phyloP scores from a whole-genome alignment of 2,329 filamentous ascomycete genomes.

The Cladosporium sphaerospermum region DNA sequence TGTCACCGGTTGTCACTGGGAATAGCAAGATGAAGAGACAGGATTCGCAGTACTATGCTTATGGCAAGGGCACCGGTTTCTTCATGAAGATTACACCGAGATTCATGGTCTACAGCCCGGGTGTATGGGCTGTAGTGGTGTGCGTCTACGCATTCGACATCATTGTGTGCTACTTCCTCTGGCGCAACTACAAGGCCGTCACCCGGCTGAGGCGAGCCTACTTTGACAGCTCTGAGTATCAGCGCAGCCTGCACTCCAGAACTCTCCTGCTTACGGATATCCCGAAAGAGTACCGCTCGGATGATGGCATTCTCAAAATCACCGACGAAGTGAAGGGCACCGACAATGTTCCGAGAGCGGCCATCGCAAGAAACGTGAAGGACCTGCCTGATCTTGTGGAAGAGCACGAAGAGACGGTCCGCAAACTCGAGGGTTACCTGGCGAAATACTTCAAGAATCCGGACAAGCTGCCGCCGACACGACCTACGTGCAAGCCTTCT shows the following conservation, averaged over 20 bases:
- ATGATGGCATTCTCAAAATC: conserved; percentile 81
- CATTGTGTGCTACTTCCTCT: conserved; percentile 74
- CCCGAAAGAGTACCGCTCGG: conserved; percentile 65
- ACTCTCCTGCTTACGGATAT: conserved; percentile 72
- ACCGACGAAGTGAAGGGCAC: conserved; percentile 75
- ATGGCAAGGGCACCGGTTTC: conserved; percentile 25
- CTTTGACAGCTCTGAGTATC: conserved; percentile 81
- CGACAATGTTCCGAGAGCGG: conserved; percentile 69
- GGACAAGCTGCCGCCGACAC: conserved; percentile 64
- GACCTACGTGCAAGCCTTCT: conserved; percentile 72
- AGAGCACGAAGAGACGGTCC: conserved; percentile 74
- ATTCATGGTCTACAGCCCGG: conserved; percentile 39
- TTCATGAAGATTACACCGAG: conserved; percentile 54
- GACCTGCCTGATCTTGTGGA: conserved; percentile 79
- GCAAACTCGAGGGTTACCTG: conserved; percentile 73
- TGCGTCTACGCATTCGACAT: conserved; percentile 62
- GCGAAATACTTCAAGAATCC: conserved; percentile 90
- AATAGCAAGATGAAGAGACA: conserved; percentile 9
- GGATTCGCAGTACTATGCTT: conserved; percentile 11
- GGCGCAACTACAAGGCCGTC: conserved; percentile 81
- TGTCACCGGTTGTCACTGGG: conserved; percentile 23
- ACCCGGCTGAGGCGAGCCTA: conserved; percentile 66
- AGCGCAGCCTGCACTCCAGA: conserved; percentile 72
- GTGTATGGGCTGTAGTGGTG: conserved; percentile 53
- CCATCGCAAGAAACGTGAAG: conserved; percentile 87